Evolutionary conservation across 345 rosid species (phyloP).

Genomic region (Cardiospermum halicacabum): DNA sequence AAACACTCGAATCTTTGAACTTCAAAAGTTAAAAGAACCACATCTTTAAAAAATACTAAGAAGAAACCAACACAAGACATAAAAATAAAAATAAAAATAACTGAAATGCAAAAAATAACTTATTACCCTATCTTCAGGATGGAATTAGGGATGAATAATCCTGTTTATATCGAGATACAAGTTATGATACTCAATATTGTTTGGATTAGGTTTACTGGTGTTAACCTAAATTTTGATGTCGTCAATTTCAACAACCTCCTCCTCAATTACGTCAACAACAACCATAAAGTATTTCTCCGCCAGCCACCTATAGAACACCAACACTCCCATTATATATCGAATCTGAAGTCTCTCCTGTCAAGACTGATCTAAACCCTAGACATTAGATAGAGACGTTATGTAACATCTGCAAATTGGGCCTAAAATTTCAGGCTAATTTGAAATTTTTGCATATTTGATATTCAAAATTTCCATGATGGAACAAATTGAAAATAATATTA

Average conservation of each 20-base stretch:
- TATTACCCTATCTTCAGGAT: slow-evolving; percentile 84
- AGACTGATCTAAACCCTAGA: slow-evolving; percentile 17
- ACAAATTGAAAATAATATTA: too few species aligned
- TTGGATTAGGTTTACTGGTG: slow-evolving; percentile 79
- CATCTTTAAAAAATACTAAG: not conserved
- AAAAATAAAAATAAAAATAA: too few species aligned
- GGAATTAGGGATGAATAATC: slow-evolving; percentile 96
- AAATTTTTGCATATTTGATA: too few species aligned
- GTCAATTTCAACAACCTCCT: slow-evolving; percentile 59
- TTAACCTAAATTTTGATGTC: slow-evolving; percentile 69
- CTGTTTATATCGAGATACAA: slow-evolving; percentile 98
- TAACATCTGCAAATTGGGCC: too few species aligned
- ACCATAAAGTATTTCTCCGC: slow-evolving; percentile 82
- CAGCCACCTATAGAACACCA: slow-evolving; percentile 89
- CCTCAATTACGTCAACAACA: slow-evolving; percentile 80
- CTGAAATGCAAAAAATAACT: not conserved
- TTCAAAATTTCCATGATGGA: too few species aligned
- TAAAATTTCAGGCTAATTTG: too few species aligned
- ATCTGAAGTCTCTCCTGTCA: slow-evolving; percentile 8
- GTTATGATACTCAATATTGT: slow-evolving; percentile 75
- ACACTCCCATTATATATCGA: slow-evolving; percentile 73
- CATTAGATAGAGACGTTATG: too few species aligned
- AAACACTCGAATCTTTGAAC: too few species aligned
- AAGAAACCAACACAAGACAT: not conserved
- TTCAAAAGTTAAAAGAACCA: not conserved